These are phyloP conservation scores for Cystoderma amianthinum DNA, from an alignment of 768 basidiomycete genomes.

Conservation along the genomic window DNA sequence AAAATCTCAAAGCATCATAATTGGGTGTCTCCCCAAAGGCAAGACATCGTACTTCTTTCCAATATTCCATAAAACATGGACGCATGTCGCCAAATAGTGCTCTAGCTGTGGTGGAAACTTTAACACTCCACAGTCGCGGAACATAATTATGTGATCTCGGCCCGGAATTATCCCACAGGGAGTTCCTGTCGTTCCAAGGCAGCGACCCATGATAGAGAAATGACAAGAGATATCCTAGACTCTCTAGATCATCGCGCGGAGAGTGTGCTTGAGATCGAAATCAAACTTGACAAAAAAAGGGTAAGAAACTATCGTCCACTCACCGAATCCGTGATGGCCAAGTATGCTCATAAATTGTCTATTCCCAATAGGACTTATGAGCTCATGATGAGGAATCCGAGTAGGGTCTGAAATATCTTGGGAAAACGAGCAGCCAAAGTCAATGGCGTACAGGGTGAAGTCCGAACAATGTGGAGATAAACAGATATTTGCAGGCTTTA, in stretches of 20 bases:
- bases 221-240: conserved; percentile 25
- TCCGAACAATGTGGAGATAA: conserved; percentile 6
- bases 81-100: conserved; percentile 20
- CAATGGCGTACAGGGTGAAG: conserved; percentile 14
- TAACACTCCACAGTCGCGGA: conserved; percentile 15
- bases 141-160: not conserved
- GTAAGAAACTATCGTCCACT: conserved; percentile 3
- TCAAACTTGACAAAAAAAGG: not conserved
- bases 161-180: conserved; percentile 1
- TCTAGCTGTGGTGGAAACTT: conserved; percentile 17
- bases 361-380: conserved; percentile 17
- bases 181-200: conserved; percentile 17
- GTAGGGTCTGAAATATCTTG: conserved; percentile 6
- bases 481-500: conserved; percentile 25
- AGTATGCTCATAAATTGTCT: conserved; percentile 21
- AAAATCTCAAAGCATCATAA: conserved; percentile 14
- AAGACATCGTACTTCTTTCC: conserved; percentile 19
- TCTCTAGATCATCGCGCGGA: conserved; percentile 28
- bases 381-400: conserved; percentile 10
- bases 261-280: conserved; percentile 16
- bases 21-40: conserved; percentile 22
- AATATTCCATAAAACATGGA: conserved; percentile 17
- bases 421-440: conserved; percentile 18
- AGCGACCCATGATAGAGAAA: conserved; percentile 20
- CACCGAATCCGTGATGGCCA: conserved; percentile 24